Evolutionary conservation across 768 basidiomycete genomes (phyloP), one percentile per base, ranked within the genome.

Genomic region (Scleroderma bovista): DNA sequence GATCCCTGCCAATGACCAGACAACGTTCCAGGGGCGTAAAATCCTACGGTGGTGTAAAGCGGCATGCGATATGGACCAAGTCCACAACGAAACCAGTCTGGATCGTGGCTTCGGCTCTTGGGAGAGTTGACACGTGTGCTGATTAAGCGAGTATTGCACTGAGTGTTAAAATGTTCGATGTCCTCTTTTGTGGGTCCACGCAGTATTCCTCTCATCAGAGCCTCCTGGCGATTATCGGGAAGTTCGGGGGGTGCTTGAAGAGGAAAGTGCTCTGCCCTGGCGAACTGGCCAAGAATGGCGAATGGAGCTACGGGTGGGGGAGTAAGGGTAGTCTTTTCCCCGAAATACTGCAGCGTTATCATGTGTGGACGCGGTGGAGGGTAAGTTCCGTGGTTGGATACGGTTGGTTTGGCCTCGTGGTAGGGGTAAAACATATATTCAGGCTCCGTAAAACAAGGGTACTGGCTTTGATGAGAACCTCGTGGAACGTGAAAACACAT

Each of bases 1-100:
- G 77, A 74, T 2, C 78, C 78, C 47, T 72, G 69, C 77, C 77
- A 81, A 33, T 60, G 64, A 17, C 79, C 80, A 3, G 71, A 69
- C 23, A 80, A 64, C 1, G 67, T 65, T 11, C 74, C 78, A 20
- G 73, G 66, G 45, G 65, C 63, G 55, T 81, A 79, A 17, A 65
- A 55, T 8, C 56, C 36, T 17, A 48, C 43, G 12, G 42, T 31
- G 6, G 57, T 50, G 22, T 29, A 41, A 24, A 40, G 46, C 20
- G 17, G 36, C 26, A 36, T 46, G 48, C 20, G 50, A 36, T 32
- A 44, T 22, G 20, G 50, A 34, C 17, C 64, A 34, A 16, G 55
- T 29, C 4, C 5, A 29, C 26, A 63, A 46, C 66, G 68, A 33
- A 37, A 54, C 62, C 60, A 45, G 48, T 67, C 66, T 12, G 68